These are phyloP conservation scores for Penicillium concentricum DNA, from an alignment of 2,329 filamentous ascomycete species.

Conservation along the genomic window DNA sequence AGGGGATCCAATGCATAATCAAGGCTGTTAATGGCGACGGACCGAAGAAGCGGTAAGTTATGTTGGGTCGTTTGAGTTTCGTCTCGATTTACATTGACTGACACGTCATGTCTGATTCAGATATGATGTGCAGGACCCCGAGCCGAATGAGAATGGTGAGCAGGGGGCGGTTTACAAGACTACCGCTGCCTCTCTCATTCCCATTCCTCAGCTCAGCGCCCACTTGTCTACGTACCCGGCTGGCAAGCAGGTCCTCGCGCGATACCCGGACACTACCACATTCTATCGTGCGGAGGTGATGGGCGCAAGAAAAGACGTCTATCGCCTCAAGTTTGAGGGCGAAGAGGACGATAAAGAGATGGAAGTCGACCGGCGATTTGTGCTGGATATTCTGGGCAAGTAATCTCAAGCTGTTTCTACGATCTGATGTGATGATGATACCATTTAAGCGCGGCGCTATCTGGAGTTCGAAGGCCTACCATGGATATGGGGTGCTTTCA, in stretches of 20 bases:
- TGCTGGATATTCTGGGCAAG: conserved; percentile 67
- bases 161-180: conserved; percentile 64
- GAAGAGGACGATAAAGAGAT: conserved; percentile 73
- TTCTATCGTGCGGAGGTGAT: conserved; percentile 84
- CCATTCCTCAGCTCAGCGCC: conserved; percentile 64
- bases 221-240: conserved; percentile 61
- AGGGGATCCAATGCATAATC: conserved; percentile 72
- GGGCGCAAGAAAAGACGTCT: conserved; percentile 57
- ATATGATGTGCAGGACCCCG: conserved; percentile 77
- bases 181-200: conserved; percentile 72
- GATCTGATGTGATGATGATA: conserved; percentile 28
- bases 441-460: conserved; percentile 29
- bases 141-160: conserved; percentile 68
- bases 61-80: background rate
- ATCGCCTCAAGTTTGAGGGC: conserved; percentile 70
- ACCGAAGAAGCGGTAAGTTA: conserved; percentile 60
- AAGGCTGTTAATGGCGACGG: conserved; percentile 73
- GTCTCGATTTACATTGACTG: conserved; percentile 12
- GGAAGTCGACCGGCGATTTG: conserved; percentile 72
- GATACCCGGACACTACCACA: conserved; percentile 80
- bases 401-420: conserved; percentile 20
- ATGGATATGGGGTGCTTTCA: conserved; percentile 8
- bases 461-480: conserved; percentile 18
- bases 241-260: conserved; percentile 71
- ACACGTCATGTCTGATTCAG: conserved; percentile 37